Percentiles rank a stretch among this genome's conserved stretches.
Evolutionary conservation across 495 filamentous ascomycete genomes (phyloP).

Genomic region (Apiosordaria backusii): DNA sequence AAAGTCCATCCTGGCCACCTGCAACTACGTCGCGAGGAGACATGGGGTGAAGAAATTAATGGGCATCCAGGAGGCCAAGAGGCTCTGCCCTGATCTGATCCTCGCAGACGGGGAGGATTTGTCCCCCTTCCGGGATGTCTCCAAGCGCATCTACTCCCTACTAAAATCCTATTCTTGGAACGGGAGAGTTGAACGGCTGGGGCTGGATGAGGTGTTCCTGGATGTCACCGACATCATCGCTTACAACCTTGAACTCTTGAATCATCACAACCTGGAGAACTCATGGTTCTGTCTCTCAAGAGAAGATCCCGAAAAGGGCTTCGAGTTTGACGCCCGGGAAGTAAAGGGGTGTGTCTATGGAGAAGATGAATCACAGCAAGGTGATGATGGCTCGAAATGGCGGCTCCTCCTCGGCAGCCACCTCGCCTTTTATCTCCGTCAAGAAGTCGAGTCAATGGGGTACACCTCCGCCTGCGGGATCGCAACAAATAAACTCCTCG

Average conservation of each 20-base stretch:
- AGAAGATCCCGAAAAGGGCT: slow-evolving; percentile 74
- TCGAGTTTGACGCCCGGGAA: slow-evolving; percentile 66
- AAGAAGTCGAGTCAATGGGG: slow-evolving; percentile 69
- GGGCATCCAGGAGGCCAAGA: slow-evolving; percentile 74
- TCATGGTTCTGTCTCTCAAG: slow-evolving; percentile 80
- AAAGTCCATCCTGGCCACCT: slow-evolving; percentile 91
- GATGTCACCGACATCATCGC: slow-evolving; percentile 83
- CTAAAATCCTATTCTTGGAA: slow-evolving; percentile 70
- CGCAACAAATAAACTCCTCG: slow-evolving; percentile 76
- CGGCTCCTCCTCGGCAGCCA: slow-evolving; percentile 69
- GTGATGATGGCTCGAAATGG: slow-evolving; percentile 38
- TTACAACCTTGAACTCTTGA: slow-evolving; percentile 71
- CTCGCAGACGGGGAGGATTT: slow-evolving; percentile 86
- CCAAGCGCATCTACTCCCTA: slow-evolving; percentile 71
- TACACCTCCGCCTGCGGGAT: slow-evolving; percentile 87
- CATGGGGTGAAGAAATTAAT: slow-evolving; percentile 80
- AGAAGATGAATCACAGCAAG: slow-evolving; percentile 4
- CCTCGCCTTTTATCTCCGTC: slow-evolving; percentile 66
- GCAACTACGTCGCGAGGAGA: slow-evolving; percentile 83
- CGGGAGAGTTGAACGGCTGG: slow-evolving; percentile 69
- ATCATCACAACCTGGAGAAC: slow-evolving; percentile 55
- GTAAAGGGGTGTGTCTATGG: slow-evolving; percentile 39
- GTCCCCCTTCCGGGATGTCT: slow-evolving; percentile 77
- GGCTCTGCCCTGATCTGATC: slow-evolving; percentile 76
- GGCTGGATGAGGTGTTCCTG: slow-evolving; percentile 75